Evolutionary conservation across 352 stramenopile species (phyloP).

Genomic region (Globisporangium takayamanum): DNA sequence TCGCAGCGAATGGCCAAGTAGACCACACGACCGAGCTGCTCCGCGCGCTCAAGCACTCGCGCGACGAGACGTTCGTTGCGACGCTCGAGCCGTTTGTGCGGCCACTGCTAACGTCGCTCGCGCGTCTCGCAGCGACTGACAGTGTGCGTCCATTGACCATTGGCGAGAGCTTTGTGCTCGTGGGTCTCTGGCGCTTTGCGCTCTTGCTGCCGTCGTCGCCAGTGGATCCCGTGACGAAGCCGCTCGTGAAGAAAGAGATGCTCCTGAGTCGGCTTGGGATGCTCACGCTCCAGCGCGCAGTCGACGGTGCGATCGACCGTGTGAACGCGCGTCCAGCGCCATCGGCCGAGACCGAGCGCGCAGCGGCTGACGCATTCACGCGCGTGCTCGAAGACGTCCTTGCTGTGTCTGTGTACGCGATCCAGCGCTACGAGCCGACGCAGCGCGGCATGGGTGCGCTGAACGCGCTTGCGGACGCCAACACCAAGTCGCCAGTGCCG

Average conservation of each 20-base stretch:
- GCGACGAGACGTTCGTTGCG: conserved; percentile 12
- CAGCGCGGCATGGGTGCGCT: conserved; percentile 14
- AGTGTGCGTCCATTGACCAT: conserved; percentile 13
- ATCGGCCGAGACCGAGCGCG: conserved; percentile 23
- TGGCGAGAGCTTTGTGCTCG: conserved; percentile 80
- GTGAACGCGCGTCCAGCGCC: conserved; percentile 34
- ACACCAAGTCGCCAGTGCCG: background rate
- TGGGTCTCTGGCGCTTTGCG: conserved; percentile 92
- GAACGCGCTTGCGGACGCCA: conserved; percentile 5
- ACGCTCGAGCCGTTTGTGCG: conserved; percentile 9
- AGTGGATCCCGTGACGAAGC: conserved; percentile 93
- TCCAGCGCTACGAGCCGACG: conserved; percentile 36
- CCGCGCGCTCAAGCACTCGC: conserved; percentile 9
- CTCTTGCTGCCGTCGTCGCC: conserved; percentile 92
- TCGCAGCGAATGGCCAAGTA: background rate
- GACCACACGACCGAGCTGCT: conserved; percentile 1
- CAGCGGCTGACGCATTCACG: conserved; percentile 19
- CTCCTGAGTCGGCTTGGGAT: conserved; percentile 84
- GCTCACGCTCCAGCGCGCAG: conserved; percentile 51
- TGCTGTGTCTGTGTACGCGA: conserved; percentile 22
- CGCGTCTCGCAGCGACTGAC: background rate
- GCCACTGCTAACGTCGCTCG: conserved; percentile 9
- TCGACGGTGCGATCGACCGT: conserved; percentile 51
- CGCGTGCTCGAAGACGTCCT: conserved; percentile 14
- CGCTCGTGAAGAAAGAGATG: conserved; percentile 91